A percentile compares a stretch with the other conserved stretches of the same genome.
Conservation (phyloP, 108 stramenopile species). For the Pseudonitzschia delicatissima region DNA sequence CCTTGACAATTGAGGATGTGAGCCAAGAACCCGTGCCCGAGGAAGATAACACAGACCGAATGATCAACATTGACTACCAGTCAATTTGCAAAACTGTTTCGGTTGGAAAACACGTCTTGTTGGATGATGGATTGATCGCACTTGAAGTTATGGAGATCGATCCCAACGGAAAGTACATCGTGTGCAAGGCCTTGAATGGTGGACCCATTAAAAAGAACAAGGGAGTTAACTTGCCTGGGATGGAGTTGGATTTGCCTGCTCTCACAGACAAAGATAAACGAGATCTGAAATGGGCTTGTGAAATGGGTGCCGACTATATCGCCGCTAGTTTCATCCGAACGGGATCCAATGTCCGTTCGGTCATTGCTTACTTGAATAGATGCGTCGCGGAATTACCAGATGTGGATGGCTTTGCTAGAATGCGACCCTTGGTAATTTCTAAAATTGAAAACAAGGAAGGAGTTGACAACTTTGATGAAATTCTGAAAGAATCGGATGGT, state of each 20-base stretch:
- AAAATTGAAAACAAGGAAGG: constrained; percentile 93
- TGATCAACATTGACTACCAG: constrained; percentile 75
- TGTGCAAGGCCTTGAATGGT: constrained; percentile 55
- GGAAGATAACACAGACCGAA: constrained; percentile 44
- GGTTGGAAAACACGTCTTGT: constrained; percentile 51
- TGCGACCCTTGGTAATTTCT: constrained; percentile 72
- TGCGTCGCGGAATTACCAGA: constrained; percentile 52
- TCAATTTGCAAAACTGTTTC: constrained; percentile 63
- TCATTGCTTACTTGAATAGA: constrained; percentile 65
- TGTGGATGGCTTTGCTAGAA: constrained; percentile 25
- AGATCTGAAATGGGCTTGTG: constrained; percentile 74
- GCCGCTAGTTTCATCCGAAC: constrained; percentile 88
- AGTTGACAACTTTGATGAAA: constrained; percentile 80
- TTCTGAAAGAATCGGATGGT: constrained; percentile 74
- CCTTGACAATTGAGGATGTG: constrained; percentile 50
- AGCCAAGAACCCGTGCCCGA: constrained; percentile 39
- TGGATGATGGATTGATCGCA: constrained; percentile 86
- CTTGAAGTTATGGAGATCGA: constrained; percentile 61
- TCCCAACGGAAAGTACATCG: constrained; percentile 39
- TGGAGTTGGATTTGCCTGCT: constrained; percentile 78
- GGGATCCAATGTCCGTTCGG: constrained; percentile 70
- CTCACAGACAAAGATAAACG: constrained; percentile 85
- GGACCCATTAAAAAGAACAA: constrained; percentile 78
- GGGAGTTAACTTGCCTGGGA: constrained; percentile 82
- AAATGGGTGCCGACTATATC: constrained; percentile 79